A percentile compares a stretch with the other conserved stretches of the same genome.
Evolutionary conservation across 1,139 yeast species (phyloP).

Genomic region (Kodamaea anthophila): DNA sequence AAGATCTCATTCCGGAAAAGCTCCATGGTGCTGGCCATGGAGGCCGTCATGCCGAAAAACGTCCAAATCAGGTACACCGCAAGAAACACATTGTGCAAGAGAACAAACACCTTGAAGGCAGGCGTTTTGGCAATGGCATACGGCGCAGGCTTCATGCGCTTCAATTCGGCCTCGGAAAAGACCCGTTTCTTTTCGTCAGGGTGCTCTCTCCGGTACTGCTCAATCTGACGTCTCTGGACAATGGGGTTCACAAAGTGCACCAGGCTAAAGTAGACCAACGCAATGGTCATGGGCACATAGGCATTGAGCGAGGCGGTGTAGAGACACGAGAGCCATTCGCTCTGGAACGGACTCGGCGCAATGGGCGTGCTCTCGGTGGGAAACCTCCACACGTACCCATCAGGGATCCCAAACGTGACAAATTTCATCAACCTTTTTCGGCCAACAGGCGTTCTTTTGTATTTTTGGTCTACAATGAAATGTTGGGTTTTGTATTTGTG

Average conservation of each 20-base stretch:
- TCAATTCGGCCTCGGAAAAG: conserved; percentile 15
- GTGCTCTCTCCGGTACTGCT: conserved; percentile 18
- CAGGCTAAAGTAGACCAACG: conserved; percentile 50
- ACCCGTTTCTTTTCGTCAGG: conserved; percentile 13
- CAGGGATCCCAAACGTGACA: conserved; percentile 35
- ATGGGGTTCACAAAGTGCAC: conserved; percentile 53
- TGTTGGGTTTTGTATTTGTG: too few species aligned
- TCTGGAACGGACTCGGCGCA: conserved; percentile 34
- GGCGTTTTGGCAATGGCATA: conserved; percentile 40
- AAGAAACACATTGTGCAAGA: conserved; percentile 56
- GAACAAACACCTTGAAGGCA: conserved; percentile 49
- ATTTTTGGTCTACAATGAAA: too few species aligned
- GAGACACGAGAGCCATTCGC: conserved; percentile 19
- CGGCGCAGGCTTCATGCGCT: conserved; percentile 52
- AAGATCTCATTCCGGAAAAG: conserved; percentile 19
- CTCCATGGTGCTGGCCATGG: conserved; percentile 38
- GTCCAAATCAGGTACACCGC: conserved; percentile 71
- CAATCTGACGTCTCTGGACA: conserved; percentile 31
- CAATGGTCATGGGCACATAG: conserved; percentile 52
- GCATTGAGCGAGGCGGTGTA: conserved; percentile 32
- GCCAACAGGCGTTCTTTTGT: conserved; percentile 1
- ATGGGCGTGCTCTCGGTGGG: conserved; percentile 28
- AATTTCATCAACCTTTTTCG: conserved; percentile 11
- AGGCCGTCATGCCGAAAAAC: conserved; percentile 56
- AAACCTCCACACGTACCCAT: conserved; percentile 25